Evolutionary conservation across 1,139 yeast species (phyloP).

Genomic region (Magnusiomyces ingens): DNA sequence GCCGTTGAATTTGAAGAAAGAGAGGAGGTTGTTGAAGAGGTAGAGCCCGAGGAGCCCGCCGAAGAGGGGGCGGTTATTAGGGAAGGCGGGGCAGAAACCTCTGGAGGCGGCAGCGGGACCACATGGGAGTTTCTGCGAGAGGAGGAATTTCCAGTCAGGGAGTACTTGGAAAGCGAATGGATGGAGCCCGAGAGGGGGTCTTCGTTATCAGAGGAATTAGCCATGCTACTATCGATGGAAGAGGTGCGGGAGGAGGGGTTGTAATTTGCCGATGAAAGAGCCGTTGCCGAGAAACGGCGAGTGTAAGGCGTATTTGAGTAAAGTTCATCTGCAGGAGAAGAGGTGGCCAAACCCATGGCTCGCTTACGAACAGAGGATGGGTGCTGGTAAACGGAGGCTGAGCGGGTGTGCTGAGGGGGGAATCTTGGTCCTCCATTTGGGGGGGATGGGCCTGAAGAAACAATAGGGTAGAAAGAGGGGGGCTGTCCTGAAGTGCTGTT

Average conservation of each 20-base stretch:
- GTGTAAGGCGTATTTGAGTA: slow-evolving; percentile 12
- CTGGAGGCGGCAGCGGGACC: slow-evolving; percentile 17
- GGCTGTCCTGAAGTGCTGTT: slow-evolving; percentile 10
- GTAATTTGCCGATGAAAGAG: not conserved
- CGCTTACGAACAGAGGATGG: slow-evolving; percentile 12
- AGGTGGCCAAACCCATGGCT: slow-evolving; percentile 1
- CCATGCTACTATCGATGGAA: slow-evolving; percentile 20
- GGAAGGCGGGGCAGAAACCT: slow-evolving; percentile 1
- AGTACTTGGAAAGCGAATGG: slow-evolving; percentile 27
- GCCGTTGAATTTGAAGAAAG: slow-evolving; percentile 3
- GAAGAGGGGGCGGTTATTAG: slow-evolving; percentile 1
- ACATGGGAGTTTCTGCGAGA: slow-evolving; percentile 28
- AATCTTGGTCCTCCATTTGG: slow-evolving; percentile 12
- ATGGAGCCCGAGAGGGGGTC: slow-evolving; percentile 26
- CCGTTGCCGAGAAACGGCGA: slow-evolving; percentile 11
- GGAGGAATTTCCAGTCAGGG: slow-evolving; percentile 24
- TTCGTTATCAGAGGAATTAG: slow-evolving; percentile 28
- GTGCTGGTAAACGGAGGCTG: slow-evolving; percentile 10
- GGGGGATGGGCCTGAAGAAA: slow-evolving; percentile 9
- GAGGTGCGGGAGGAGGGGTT: slow-evolving; percentile 21
- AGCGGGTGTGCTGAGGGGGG: slow-evolving; percentile 8
- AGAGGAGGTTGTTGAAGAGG: not conserved
- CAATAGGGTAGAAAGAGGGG: not conserved
- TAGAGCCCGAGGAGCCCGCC: not conserved
- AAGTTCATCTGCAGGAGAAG: slow-evolving; percentile 11